Conservation (phyloP, 2,329 filamentous ascomycete species). For the Penicillium sp. region DNA sequence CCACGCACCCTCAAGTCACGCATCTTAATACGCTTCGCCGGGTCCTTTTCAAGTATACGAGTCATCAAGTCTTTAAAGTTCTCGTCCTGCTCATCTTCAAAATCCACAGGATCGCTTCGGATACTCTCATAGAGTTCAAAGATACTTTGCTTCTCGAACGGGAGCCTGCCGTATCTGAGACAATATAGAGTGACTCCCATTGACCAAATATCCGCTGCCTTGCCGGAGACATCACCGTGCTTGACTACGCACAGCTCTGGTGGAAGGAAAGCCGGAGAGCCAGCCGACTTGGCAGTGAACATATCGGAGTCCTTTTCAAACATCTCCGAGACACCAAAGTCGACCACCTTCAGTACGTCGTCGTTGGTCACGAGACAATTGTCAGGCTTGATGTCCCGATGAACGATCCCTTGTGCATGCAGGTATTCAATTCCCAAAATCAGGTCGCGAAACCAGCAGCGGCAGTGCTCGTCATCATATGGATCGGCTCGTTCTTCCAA, state of each 20-base stretch:
- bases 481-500: slow-evolving; percentile 81
- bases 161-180: slow-evolving; percentile 82
- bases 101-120: slow-evolving; percentile 65
- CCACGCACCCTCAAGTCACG: slow-evolving; percentile 72
- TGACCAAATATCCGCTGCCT: slow-evolving; percentile 94
- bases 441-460: slow-evolving; percentile 92
- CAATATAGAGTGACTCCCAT: slow-evolving; percentile 97
- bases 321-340: slow-evolving; percentile 99
- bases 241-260: slow-evolving; percentile 87
- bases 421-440: slow-evolving; percentile 95
- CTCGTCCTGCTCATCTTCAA: slow-evolving; percentile 67
- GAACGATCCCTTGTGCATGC: slow-evolving; percentile 90
- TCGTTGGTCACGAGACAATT: slow-evolving; percentile 89
- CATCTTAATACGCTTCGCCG: slow-evolving; percentile 81
- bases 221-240: slow-evolving; percentile 85
- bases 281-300: slow-evolving; percentile 89
- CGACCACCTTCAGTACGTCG: slow-evolving; percentile 93
- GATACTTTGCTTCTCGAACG: slow-evolving; percentile 78
- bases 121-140: slow-evolving; percentile 91
- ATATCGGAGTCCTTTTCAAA: slow-evolving; percentile 87
- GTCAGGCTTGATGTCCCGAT: slow-evolving; percentile 97
- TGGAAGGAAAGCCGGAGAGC: slow-evolving; percentile 91
- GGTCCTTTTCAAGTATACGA: slow-evolving; percentile 81
- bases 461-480: slow-evolving; percentile 78
- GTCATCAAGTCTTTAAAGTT: slow-evolving; percentile 75